phyloP scores from a whole-genome alignment of 139 green algal genomes.

The Microglena sp. region DNA sequence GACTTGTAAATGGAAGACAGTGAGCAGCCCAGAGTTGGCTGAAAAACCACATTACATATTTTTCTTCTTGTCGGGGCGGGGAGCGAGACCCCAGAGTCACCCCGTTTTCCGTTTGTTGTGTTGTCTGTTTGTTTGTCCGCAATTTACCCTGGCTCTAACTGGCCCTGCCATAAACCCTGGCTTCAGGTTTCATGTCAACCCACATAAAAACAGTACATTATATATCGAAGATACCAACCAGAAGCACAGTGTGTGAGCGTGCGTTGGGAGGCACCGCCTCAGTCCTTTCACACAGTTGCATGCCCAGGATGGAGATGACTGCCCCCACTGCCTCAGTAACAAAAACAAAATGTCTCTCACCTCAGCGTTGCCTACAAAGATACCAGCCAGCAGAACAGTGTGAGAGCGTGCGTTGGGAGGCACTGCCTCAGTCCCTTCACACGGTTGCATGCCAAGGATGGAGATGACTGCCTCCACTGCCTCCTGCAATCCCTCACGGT shows the following conservation, averaged over 20 bases:
- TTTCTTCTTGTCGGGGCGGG: too few relatives aligned
- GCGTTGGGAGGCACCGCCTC: slow-evolving; percentile 90
- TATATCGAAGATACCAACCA: slow-evolving; percentile 74
- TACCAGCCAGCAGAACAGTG: slow-evolving; percentile 74
- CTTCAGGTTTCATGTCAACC: too few relatives aligned
- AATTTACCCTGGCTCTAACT: too few relatives aligned
- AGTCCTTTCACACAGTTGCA: slow-evolving; percentile 87
- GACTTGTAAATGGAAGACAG: too few relatives aligned
- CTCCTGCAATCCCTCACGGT: slow-evolving; percentile 67
- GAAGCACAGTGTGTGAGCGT: slow-evolving; percentile 77
- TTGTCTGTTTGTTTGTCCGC: too few relatives aligned
- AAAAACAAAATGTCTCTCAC: neutral
- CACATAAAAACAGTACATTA: too few relatives aligned
- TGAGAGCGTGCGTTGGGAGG: slow-evolving; percentile 89
- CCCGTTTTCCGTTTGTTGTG: too few relatives aligned
- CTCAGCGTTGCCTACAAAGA: slow-evolving; percentile 53
- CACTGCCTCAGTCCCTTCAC: slow-evolving; percentile 89
- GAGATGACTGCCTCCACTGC: slow-evolving; percentile 84
- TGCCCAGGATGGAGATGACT: slow-evolving; percentile 78
- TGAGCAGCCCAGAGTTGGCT: too few relatives aligned
- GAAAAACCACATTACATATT: too few relatives aligned
- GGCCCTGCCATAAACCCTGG: too few relatives aligned
- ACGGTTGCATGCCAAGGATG: slow-evolving; percentile 85
- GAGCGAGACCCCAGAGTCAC: too few relatives aligned
- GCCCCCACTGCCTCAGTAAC: slow-evolving; percentile 65